Base-by-base conservation (phyloP, 2,329 filamentous ascomycete species). In the Fusarium chlamydosporum region DNA sequence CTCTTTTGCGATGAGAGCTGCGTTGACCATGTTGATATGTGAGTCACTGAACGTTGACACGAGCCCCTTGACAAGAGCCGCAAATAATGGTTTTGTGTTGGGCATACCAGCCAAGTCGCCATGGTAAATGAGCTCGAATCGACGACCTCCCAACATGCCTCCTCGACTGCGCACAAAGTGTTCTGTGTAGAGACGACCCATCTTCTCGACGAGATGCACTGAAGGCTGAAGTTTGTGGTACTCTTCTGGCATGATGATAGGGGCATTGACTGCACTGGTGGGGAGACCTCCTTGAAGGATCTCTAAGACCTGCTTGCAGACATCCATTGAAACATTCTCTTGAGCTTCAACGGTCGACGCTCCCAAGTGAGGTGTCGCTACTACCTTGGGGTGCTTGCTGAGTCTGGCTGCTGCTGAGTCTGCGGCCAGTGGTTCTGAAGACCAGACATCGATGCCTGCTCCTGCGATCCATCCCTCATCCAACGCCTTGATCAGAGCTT, bases 11-110 rank as follows among this genome's bases (percentile, higher is more conserved):
- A 94, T 86, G 27, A 94, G 82, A 42, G 88, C 85, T 1, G 92
- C 92, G 74, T 96, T 95, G 71, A 96, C 92, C 62, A 96, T 93
- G 79, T 94, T 95, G 72, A 94, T 89, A 37, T 90, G 89, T 0
- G 85, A 82, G 58, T 89, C 88, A 57, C 87, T 91, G 69, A 95
- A 91, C 2, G 88, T 87, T 1, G 86, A 85, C 8, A 92, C 85
- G 0, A 96, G 84, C 0, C 92, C 92, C 76, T 94, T 94, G 68
- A 95, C 88, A 2, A 95, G 81, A 0, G 92, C 92, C 0, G 92
- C 92, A 68, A 92, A 93, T 4, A 96, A 84, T 0, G 92, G 92
- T 50, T 92, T 89, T 2, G 92, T 95, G 70, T 92, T 94, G 65
- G 86, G 86, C 65, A 94, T 86, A 16, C 81, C 83, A 0, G 92